A percentile compares a stretch with the other conserved stretches of the same genome.
These are phyloP conservation scores for Rhodocollybia butyracea DNA, from an alignment of 768 basidiomycete species.

Conservation along the genomic window DNA sequence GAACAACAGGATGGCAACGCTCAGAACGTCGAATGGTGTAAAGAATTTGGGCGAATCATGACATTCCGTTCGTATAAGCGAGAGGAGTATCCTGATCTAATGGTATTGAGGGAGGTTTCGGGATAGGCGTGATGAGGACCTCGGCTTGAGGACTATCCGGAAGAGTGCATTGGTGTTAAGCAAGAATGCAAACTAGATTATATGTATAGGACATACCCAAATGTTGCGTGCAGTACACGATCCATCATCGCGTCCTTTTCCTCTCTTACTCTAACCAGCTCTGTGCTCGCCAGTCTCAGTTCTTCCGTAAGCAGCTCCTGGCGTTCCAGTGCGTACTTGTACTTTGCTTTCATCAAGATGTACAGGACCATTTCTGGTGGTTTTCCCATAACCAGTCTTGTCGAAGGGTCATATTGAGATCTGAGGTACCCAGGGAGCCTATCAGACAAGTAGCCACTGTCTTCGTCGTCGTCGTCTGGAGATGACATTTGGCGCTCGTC, in stretches of 20 bases:
- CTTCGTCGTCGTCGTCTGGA: conserved; percentile 33
- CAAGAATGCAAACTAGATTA: neutral
- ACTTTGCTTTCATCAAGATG: conserved; percentile 71
- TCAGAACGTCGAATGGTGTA: no score
- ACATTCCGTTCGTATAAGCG: neutral
- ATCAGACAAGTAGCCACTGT: conserved; percentile 37
- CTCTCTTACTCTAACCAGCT: conserved; percentile 49
- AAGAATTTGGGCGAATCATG: no score
- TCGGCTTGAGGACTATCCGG: conserved; percentile 2
- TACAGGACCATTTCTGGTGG: conserved; percentile 72
- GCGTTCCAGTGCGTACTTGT: conserved; percentile 63
- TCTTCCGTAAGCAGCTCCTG: conserved; percentile 67
- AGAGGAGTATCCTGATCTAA: neutral
- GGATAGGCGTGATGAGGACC: neutral
- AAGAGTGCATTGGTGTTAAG: neutral
- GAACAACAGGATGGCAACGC: no score
- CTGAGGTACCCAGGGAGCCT: conserved; percentile 53
- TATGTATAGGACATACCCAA: conserved; percentile 43
- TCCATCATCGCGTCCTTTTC: conserved; percentile 65
- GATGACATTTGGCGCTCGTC: neutral
- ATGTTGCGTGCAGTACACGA: conserved; percentile 41
- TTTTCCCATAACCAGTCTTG: conserved; percentile 66
- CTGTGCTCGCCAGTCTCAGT: conserved; percentile 49
- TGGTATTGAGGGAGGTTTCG: neutral
- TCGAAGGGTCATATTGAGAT: conserved; percentile 48